Evolutionary conservation across 805 yeast species (phyloP).

Genomic region (Metschnikowia bowlesiae): DNA sequence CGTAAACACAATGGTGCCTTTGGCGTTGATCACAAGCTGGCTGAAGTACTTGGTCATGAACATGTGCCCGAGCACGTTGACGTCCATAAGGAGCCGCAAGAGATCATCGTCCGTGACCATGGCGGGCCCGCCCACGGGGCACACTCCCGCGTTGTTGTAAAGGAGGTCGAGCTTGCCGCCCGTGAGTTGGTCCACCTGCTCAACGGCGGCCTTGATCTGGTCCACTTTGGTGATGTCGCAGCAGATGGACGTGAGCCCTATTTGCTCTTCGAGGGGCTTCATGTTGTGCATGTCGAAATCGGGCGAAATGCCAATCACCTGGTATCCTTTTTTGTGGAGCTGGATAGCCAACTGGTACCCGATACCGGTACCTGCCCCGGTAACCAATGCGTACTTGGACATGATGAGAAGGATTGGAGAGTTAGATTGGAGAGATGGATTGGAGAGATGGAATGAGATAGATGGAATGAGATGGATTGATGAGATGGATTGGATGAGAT

Average conservation of each 20-base stretch:
- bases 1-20: slow-evolving; percentile 37
- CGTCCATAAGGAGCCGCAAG: slow-evolving; percentile 23
- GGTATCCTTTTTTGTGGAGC: slow-evolving; percentile 30
- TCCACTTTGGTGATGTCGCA: slow-evolving; percentile 32
- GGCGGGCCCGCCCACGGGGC: slow-evolving; percentile 26
- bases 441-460: no score
- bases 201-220: slow-evolving; percentile 16
- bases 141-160: slow-evolving; percentile 41
- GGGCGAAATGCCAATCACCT: slow-evolving; percentile 35
- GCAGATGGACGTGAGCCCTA: slow-evolving; percentile 24
- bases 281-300: slow-evolving; percentile 18
- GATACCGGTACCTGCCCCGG: slow-evolving; percentile 18
- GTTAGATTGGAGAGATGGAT: no score
- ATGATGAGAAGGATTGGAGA: neutral
- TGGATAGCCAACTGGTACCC: slow-evolving; percentile 14
- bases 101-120: slow-evolving; percentile 27
- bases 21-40: slow-evolving; percentile 25
- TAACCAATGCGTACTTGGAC: slow-evolving; percentile 15
- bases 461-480: no score
- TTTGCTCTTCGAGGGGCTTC: slow-evolving; percentile 22
- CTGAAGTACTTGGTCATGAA: slow-evolving; percentile 30
- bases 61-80: slow-evolving; percentile 39
- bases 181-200: slow-evolving; percentile 20
- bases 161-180: slow-evolving; percentile 34
- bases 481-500: no score